Percentiles rank a stretch among this genome's conserved stretches.
These are phyloP conservation scores for Lentinula sp. DNA, from an alignment of 768 basidiomycete species.

Conservation along the genomic window DNA sequence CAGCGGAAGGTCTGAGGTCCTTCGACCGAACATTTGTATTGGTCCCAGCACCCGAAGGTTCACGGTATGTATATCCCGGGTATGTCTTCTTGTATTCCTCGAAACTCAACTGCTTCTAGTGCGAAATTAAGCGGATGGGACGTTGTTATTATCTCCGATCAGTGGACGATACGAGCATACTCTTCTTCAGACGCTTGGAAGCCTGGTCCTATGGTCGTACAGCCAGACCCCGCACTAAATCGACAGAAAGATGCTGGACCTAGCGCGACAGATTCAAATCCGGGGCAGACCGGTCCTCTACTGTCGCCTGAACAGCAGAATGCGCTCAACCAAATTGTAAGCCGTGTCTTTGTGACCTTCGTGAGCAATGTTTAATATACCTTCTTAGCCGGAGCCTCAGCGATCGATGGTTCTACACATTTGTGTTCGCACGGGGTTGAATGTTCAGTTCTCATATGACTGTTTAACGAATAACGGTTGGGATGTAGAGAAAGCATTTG, in stretches of 20 bases:
- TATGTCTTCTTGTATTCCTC: background rate
- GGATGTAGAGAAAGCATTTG: conserved; percentile 73
- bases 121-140: conserved; percentile 87
- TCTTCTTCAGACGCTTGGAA: conserved; percentile 78
- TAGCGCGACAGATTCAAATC: conserved; percentile 3
- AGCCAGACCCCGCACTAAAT: conserved; percentile 31
- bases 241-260: background rate
- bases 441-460: conserved; percentile 72
- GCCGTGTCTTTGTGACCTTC: conserved; percentile 18
- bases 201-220: conserved; percentile 68
- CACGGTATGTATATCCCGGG: conserved; percentile 53
- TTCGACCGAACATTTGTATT: conserved; percentile 93
- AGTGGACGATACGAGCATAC: conserved; percentile 77
- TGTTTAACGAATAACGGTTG: conserved; percentile 83
- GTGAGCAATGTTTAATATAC: conserved; percentile 6
- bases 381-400: conserved; percentile 59
- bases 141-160: conserved; percentile 84
- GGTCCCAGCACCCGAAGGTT: conserved; percentile 72
- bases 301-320: conserved; percentile 43
- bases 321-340: conserved; percentile 50
- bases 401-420: conserved; percentile 66
- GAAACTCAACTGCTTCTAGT: conserved; percentile 25
- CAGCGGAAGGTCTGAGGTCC: conserved; percentile 75
- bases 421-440: conserved; percentile 70
- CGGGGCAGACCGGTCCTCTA: conserved; percentile 17